A percentile compares a stretch with the other conserved stretches of the same genome.
Conservation (phyloP, 495 filamentous ascomycete genomes). For the Lasiosphaeria hispida region DNA sequence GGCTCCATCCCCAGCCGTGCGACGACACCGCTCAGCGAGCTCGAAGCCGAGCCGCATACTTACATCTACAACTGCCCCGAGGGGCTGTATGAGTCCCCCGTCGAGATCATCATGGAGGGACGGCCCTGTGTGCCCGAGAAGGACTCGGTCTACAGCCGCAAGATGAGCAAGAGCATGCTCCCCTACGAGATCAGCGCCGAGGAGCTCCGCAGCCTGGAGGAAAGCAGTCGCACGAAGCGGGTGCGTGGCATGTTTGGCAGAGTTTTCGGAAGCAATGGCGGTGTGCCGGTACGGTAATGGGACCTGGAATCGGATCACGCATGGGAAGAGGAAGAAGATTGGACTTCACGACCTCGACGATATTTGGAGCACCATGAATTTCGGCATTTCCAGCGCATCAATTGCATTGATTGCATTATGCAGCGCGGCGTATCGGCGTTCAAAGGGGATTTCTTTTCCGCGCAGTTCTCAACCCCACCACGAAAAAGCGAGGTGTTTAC, state of each 20-base stretch:
- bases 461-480: too few relatives aligned
- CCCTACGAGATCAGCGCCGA: constrained; percentile 49
- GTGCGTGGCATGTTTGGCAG: constrained; percentile 41
- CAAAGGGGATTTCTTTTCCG: too few relatives aligned
- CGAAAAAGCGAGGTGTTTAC: too few relatives aligned
- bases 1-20: constrained; percentile 44
- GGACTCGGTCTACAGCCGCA: constrained; percentile 22
- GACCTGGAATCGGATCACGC: too few relatives aligned
- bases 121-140: constrained; percentile 26
- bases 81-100: constrained; percentile 39
- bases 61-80: constrained; percentile 34
- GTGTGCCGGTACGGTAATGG: background rate
- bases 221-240: constrained; percentile 38
- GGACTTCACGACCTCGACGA: too few relatives aligned
- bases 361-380: too few relatives aligned
- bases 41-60: constrained; percentile 33
- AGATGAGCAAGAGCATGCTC: constrained; percentile 31
- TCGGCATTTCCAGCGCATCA: too few relatives aligned
- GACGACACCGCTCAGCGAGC: constrained; percentile 40
- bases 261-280: constrained; percentile 30
- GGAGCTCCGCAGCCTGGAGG: constrained; percentile 39
- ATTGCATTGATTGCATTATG: too few relatives aligned
- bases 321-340: too few relatives aligned
- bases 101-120: constrained; percentile 33
- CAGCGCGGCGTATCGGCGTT: too few relatives aligned